Conservation (phyloP, 768 basidiomycete species). For the Pleurotus tuber-regium region DNA sequence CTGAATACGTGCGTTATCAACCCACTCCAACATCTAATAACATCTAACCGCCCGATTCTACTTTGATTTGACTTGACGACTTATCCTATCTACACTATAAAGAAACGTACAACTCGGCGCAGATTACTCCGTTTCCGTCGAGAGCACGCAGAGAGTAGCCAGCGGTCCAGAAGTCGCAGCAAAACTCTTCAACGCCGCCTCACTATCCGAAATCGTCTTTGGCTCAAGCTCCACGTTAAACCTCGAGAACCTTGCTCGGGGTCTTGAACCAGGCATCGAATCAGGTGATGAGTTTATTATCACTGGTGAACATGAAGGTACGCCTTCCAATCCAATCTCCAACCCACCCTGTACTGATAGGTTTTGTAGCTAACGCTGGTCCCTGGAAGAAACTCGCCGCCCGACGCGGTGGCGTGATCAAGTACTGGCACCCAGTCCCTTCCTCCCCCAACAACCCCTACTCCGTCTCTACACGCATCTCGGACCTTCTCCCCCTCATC, state of each 20-base stretch:
- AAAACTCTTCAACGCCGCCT: constrained; percentile 63
- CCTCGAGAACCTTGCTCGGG: constrained; percentile 65
- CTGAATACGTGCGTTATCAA: constrained; percentile 52
- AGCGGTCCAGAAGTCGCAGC: constrained; percentile 51
- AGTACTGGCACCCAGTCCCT: constrained; percentile 55
- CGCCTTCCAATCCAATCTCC: constrained; percentile 9
- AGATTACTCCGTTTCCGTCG: constrained; percentile 57
- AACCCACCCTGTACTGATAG: not conserved
- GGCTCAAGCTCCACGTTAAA: constrained; percentile 67
- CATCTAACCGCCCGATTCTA: not conserved
- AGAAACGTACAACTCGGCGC: constrained; percentile 71
- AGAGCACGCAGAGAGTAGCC: constrained; percentile 45
- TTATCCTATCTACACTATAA: not conserved
- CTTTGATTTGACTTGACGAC: not conserved
- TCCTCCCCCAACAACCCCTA: constrained; percentile 61
- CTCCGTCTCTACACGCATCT: constrained; percentile 51
- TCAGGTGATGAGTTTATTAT: constrained; percentile 72
- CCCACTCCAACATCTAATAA: too few relatives aligned
- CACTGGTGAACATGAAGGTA: constrained; percentile 81
- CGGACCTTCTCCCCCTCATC: constrained; percentile 61
- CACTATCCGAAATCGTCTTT: constrained; percentile 62
- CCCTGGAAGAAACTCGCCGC: constrained; percentile 76
- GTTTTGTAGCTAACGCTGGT: constrained; percentile 59
- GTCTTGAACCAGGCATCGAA: constrained; percentile 52
- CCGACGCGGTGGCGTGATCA: constrained; percentile 50